Evolutionary conservation across 768 basidiomycete species (phyloP).

Genomic region (Dacryopinax spathularia): DNA sequence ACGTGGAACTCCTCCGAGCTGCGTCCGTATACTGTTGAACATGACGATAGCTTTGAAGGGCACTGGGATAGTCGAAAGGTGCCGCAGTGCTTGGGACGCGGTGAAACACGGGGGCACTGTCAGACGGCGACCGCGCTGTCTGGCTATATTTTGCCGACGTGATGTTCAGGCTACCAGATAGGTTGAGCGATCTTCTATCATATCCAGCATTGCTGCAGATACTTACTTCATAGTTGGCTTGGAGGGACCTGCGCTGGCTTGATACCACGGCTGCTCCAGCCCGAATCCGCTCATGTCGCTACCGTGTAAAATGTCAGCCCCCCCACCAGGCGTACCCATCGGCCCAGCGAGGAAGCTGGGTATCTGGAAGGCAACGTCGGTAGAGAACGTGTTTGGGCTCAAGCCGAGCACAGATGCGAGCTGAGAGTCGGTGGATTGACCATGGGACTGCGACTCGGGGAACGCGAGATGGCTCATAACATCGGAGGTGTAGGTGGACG

Average conservation of each 20-base stretch:
- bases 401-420: neutral
- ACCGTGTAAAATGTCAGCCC: neutral
- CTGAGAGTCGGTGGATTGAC: neutral
- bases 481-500: neutral
- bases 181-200: neutral
- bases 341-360: conserved; percentile 6
- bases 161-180: neutral
- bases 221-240: neutral
- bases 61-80: neutral
- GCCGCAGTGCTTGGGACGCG: neutral
- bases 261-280: neutral
- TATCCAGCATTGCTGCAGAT: neutral
- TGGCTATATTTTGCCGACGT: neutral
- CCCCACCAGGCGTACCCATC: conserved; percentile 1
- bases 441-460: neutral
- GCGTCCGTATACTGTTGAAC: neutral
- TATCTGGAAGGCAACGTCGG: conserved; percentile 5
- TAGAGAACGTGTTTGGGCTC: conserved; percentile 4
- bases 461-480: neutral
- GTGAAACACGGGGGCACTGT: neutral
- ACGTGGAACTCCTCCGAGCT: neutral
- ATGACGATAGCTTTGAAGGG: neutral
- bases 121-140: neutral
- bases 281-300: neutral
- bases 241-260: neutral